Evolutionary conservation across 1,284 basidiomycete species (phyloP), one percentile per base, ranked within the genome.

Genomic region (Vanrija humicola): DNA sequence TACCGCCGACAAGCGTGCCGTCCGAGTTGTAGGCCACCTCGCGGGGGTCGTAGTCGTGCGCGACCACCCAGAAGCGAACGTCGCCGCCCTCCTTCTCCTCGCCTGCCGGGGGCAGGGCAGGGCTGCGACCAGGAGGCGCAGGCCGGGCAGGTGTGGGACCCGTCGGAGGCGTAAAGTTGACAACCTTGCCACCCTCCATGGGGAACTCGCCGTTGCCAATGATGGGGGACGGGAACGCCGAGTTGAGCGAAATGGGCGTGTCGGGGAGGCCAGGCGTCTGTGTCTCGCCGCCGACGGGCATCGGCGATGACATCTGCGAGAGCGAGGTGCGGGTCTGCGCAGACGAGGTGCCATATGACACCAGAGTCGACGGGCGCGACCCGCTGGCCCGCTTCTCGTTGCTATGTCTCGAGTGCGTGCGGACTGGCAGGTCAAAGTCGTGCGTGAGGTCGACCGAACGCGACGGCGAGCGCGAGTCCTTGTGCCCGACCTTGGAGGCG

Each of bases 11-110:
- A 19, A 98, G 83, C 58, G 86, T 83, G 2, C 92, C 92, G 16
- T 98, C 93, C 45, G 82, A 82, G 73, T 95, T 96, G 79, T 90
- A 93, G 1, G 88, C 84, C 48, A 96, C 87, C 67, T 98, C 94
- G 43, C 87, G 84, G 3, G 84, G 77, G 16, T 85, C 67, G 47
- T 76, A 76, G 52, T 77, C 75, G 50, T 77, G 77, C 8, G 69
- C 55, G n/a, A 70, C 65, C 6, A 75, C 64, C 70, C 70, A 75
- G 54, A 73, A 72, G 6, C 68, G 65, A 25, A 70, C 64, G 48
- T 75, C 73, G 46, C 55, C 50, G 38, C 52, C 49, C 23, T 57
- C 55, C 46, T 48, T 16, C 12, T 23, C 46, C 15, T 38, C 55
- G 29, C 51, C 55, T 8, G 50, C 48, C 25, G 45, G 16, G 6